These are phyloP conservation scores for Suillus fuscotomentosus DNA, from an alignment of 768 basidiomycete species.

Conservation along the genomic window DNA sequence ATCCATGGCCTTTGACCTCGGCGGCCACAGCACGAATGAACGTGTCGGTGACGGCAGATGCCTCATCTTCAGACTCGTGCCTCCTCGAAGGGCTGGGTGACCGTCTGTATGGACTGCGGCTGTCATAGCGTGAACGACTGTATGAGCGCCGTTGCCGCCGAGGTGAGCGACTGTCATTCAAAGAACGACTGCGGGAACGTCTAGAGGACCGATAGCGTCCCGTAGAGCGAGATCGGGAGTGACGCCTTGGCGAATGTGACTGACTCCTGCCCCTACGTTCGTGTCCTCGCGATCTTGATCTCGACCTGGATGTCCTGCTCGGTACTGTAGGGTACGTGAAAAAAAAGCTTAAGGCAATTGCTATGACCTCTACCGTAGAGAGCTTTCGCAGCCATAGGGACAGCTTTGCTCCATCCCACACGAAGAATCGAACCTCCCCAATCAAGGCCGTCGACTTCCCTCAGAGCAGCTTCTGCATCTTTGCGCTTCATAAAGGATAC, in stretches of 20 bases:
- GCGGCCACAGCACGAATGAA: conserved; percentile 88
- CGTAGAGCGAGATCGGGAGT: conserved; percentile 33
- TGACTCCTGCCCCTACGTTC: conserved; percentile 24
- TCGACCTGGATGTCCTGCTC: conserved; percentile 27
- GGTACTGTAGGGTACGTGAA: conserved; percentile 6
- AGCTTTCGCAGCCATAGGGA: conserved; percentile 76
- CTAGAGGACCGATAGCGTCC: conserved; percentile 39
- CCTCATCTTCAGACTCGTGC: conserved; percentile 53
- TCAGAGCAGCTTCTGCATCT: conserved; percentile 86
- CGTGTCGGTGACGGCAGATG: conserved; percentile 64
- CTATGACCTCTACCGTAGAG: conserved; percentile 64
- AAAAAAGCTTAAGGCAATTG: neutral
- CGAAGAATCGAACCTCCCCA: conserved; percentile 90
- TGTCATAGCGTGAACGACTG: conserved; percentile 34
- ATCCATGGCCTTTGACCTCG: conserved; percentile 80
- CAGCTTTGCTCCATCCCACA: conserved; percentile 97
- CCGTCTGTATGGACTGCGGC: conserved; percentile 48
- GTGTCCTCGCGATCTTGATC: conserved; percentile 33
- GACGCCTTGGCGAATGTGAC: conserved; percentile 31
- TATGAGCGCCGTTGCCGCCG: conserved; percentile 39
- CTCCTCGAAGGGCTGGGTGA: conserved; percentile 31
- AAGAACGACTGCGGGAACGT: conserved; percentile 51
- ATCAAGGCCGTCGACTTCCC: conserved; percentile 89
- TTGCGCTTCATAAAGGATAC: conserved; percentile 94
- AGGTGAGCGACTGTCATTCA: conserved; percentile 44